Conservation (phyloP, 495 filamentous ascomycete species). For the Podospora bellae-mahoneyi region DNA sequence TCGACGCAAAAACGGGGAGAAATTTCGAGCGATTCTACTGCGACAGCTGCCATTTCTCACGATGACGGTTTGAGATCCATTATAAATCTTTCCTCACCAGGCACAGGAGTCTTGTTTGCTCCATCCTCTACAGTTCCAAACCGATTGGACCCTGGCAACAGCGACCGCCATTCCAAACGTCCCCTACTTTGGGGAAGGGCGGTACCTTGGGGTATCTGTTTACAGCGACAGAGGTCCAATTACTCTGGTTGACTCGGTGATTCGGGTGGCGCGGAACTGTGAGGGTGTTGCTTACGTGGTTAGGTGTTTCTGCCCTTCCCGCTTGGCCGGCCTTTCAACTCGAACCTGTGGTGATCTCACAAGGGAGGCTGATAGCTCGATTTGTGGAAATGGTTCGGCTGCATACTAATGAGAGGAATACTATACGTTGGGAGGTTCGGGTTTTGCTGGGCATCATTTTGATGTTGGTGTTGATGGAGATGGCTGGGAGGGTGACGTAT, state of each 20-base stretch:
- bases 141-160: not conserved
- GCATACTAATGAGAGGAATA: too few species aligned
- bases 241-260: not conserved
- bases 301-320: not conserved
- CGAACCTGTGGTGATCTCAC: not conserved
- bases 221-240: too few species aligned
- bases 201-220: too few species aligned
- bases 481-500: too few species aligned
- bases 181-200: too few species aligned
- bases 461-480: too few species aligned
- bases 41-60: not conserved
- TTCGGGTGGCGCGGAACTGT: not conserved
- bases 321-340: not conserved
- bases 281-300: not conserved
- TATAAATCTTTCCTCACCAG: not conserved
- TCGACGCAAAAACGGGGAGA: not conserved
- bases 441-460: too few species aligned
- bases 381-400: not conserved
- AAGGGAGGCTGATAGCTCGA: not conserved
- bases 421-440: too few species aligned
- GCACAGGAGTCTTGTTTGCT: not conserved
- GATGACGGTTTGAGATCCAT: not conserved
- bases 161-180: too few species aligned
- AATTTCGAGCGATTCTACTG: not conserved
- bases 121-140: not conserved